Evolutionary conservation across 1,284 basidiomycete genomes (phyloP).

Genomic region (Cryptococcus depauperatus): DNA sequence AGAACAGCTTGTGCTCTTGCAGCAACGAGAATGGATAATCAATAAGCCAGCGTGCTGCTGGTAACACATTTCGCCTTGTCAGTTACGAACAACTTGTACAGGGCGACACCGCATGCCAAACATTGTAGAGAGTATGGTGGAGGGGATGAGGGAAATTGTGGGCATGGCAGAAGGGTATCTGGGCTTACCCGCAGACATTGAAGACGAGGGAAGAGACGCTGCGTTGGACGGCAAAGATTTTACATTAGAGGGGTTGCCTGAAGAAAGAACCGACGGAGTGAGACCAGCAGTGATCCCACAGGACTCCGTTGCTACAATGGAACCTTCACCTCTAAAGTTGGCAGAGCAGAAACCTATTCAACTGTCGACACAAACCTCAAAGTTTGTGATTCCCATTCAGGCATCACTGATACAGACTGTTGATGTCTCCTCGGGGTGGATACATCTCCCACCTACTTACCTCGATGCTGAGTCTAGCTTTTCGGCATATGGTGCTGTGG

Average conservation of each 20-base stretch:
- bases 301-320: slow-evolving; percentile 4
- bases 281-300: too few species aligned
- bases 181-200: slow-evolving; percentile 1
- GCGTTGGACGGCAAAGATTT: too few species aligned
- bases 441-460: slow-evolving; percentile 40
- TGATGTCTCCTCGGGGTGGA: slow-evolving; percentile 42
- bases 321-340: slow-evolving; percentile 5
- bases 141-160: slow-evolving; percentile 35
- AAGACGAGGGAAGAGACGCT: too few species aligned
- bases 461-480: slow-evolving; percentile 25
- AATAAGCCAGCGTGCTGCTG: too few species aligned
- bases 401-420: slow-evolving; percentile 25
- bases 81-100: too few species aligned
- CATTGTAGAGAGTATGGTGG: slow-evolving; percentile 30
- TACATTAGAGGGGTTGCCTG: too few species aligned
- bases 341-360: too few species aligned
- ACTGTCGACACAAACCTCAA: not conserved
- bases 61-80: too few species aligned
- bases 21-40: too few species aligned
- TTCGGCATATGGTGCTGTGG: too few species aligned
- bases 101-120: slow-evolving; percentile 28
- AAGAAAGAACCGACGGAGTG: too few species aligned
- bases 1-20: too few species aligned
- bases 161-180: slow-evolving; percentile 27
- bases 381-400: slow-evolving; percentile 9